These are phyloP conservation scores for Pseudocercospora pini-densiflorae DNA, from an alignment of 2,329 filamentous ascomycete species.

Conservation along the genomic window DNA sequence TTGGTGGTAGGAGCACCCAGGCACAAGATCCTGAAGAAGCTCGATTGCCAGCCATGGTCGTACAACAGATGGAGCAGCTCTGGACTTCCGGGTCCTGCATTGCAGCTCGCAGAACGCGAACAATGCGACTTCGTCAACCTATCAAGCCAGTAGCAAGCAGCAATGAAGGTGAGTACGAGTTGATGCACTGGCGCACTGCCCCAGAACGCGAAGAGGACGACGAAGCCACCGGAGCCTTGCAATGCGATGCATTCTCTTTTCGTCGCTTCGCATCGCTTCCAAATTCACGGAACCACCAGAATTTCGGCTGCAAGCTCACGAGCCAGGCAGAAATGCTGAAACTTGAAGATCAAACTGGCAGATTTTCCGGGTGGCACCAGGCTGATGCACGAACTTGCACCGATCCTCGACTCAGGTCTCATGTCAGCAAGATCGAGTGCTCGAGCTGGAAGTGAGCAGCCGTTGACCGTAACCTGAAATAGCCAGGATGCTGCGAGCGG, in stretches of 20 bases:
- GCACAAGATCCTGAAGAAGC: neutral
- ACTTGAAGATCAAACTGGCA: neutral
- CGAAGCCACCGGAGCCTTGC: conserved; percentile 8
- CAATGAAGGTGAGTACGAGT: neutral
- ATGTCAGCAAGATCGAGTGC: neutral
- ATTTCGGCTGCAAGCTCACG: neutral
- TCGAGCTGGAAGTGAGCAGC: neutral
- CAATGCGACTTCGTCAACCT: neutral
- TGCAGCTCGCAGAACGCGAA: neutral
- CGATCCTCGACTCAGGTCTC: neutral
- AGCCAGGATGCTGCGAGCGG: neutral
- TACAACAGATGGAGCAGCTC: neutral
- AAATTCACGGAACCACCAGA: neutral
- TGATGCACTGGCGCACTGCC: neutral
- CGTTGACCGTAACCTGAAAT: neutral
- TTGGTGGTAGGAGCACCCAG: neutral
- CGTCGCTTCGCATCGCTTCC: conserved; percentile 20
- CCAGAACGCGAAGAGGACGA: neutral
- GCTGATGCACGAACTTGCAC: neutral
- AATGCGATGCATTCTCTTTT: conserved; percentile 15
- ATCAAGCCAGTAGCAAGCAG: neutral
- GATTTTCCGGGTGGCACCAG: neutral
- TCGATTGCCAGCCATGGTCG: neutral
- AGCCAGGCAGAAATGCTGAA: neutral
- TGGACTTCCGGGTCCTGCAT: neutral